phyloP scores from a whole-genome alignment of 441 rosid genomes.

The Populus hybrid region DNA sequence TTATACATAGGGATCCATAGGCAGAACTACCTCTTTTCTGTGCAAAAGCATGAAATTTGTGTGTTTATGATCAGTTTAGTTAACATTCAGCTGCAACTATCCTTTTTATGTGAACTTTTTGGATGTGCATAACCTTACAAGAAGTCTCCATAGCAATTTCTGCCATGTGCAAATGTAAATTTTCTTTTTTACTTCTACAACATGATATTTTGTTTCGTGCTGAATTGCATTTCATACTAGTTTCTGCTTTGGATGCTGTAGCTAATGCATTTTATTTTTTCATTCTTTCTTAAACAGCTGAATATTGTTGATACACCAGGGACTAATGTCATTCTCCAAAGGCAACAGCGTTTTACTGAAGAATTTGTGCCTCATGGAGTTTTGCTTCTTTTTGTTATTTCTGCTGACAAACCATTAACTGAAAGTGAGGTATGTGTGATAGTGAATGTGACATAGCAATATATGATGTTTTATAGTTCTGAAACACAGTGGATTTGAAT shows the following conservation, averaged over 20 bases:
- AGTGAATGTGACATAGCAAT: conserved; percentile 15
- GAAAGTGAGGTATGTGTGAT: conserved; percentile 84
- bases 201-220: background rate
- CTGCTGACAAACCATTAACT: conserved; percentile 94
- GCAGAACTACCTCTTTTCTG: conserved; percentile 2
- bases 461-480: background rate
- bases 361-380: conserved; percentile 93
- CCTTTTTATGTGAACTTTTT: background rate
- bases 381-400: conserved; percentile 86
- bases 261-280: conserved; percentile 15
- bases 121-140: background rate
- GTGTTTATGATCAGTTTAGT: background rate
- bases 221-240: conserved; percentile 1
- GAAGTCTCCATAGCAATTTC: background rate
- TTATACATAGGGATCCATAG: background rate
- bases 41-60: background rate
- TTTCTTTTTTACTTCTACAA: background rate
- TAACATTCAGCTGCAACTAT: background rate
- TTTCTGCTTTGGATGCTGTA: conserved; percentile 8
- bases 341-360: conserved; percentile 93
- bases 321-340: conserved; percentile 92
- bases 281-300: conserved; percentile 50
- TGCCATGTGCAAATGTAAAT: background rate
- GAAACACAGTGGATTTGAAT: conserved; percentile 3
- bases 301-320: conserved; percentile 95